These are phyloP conservation scores for Trametes hirsuta DNA, from an alignment of 1,284 basidiomycete species.

Conservation along the genomic window DNA sequence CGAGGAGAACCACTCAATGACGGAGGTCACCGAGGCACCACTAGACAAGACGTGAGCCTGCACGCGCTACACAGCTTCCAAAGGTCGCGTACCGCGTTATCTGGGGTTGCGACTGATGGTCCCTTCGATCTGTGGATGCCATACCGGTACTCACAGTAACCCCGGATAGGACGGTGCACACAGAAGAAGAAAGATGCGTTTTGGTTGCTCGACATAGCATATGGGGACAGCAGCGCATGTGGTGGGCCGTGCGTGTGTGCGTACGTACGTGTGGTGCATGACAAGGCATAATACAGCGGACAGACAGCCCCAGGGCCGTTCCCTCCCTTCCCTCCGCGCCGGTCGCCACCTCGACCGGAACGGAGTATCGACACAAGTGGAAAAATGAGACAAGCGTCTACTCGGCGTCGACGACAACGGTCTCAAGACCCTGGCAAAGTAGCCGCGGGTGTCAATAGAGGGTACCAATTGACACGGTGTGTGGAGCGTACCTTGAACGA, in stretches of 20 bases:
- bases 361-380: constrained; percentile 17
- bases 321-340: constrained; percentile 18
- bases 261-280: constrained; percentile 9
- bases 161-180: not conserved
- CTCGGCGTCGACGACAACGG: constrained; percentile 78
- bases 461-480: not conserved
- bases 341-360: constrained; percentile 13
- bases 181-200: constrained; percentile 11
- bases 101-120: too few species aligned
- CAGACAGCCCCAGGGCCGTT: constrained; percentile 11
- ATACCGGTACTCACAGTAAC: too few species aligned
- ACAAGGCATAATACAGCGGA: constrained; percentile 26
- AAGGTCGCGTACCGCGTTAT: too few species aligned
- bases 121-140: too few species aligned
- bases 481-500: constrained; percentile 80
- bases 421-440: constrained; percentile 73
- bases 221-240: constrained; percentile 21
- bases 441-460: not conserved
- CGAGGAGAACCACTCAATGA: too few species aligned
- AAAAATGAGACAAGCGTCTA: constrained; percentile 35
- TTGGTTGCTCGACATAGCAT: constrained; percentile 27
- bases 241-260: constrained; percentile 14
- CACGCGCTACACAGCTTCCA: too few species aligned
- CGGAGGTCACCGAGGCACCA: too few species aligned
- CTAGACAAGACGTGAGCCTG: too few species aligned